phyloP scores from a whole-genome alignment of 1,139 yeast genomes.

The Suhomyces kunorum region DNA sequence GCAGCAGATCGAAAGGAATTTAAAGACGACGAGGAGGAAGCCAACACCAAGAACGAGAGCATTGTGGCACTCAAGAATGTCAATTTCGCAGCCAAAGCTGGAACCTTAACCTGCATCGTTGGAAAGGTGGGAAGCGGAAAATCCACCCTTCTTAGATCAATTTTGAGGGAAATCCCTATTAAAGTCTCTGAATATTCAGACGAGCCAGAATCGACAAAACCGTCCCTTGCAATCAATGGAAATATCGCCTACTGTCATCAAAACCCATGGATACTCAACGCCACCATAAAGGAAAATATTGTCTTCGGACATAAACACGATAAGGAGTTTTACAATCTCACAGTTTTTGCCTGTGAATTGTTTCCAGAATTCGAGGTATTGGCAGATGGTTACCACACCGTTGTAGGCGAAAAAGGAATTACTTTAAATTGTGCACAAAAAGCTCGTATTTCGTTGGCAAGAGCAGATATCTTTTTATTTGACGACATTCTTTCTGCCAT shows the following conservation, averaged over 20 bases:
- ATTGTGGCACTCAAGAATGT: slow-evolving; percentile 57
- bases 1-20: slow-evolving; percentile 14
- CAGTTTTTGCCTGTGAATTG: slow-evolving; percentile 41
- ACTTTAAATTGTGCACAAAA: slow-evolving; percentile 50
- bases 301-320: slow-evolving; percentile 38
- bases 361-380: slow-evolving; percentile 35
- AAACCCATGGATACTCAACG: slow-evolving; percentile 44
- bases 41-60: slow-evolving; percentile 19
- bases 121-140: slow-evolving; percentile 90
- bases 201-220: slow-evolving; percentile 4
- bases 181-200: slow-evolving; percentile 13
- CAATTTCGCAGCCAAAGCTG: slow-evolving; percentile 54
- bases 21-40: slow-evolving; percentile 25
- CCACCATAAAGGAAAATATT: slow-evolving; percentile 44
- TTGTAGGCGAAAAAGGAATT: slow-evolving; percentile 48
- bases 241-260: slow-evolving; percentile 28
- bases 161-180: slow-evolving; percentile 55
- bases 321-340: slow-evolving; percentile 29
- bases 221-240: slow-evolving; percentile 19
- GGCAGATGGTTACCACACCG: slow-evolving; percentile 44
- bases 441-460: slow-evolving; percentile 42
- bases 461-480: slow-evolving; percentile 41
- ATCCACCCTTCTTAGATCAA: slow-evolving; percentile 61
- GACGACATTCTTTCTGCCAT: slow-evolving; percentile 45
- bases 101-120: slow-evolving; percentile 67